phyloP scores from a whole-genome alignment of 2,329 filamentous ascomycete genomes.

The Penicillium sp. region DNA sequence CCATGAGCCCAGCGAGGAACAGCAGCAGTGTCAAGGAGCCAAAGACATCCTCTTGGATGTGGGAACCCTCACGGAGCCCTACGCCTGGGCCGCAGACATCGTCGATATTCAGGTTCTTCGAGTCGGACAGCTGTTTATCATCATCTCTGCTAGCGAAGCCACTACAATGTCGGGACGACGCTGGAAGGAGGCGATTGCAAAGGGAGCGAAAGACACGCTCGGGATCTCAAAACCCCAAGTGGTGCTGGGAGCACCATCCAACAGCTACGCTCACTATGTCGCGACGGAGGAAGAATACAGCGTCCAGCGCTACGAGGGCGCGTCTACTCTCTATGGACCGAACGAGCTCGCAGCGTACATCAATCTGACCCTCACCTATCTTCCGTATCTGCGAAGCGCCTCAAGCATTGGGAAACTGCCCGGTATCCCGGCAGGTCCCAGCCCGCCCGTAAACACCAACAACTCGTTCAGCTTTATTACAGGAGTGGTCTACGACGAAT shows the following conservation, averaged over 20 bases:
- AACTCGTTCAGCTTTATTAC: conserved; percentile 75
- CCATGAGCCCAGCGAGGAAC: conserved; percentile 64
- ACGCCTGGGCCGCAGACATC: conserved; percentile 85
- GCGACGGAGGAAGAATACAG: conserved; percentile 74
- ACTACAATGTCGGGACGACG: conserved; percentile 88
- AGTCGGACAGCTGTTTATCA: conserved; percentile 76
- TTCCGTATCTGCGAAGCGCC: conserved; percentile 60
- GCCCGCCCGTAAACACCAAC: conserved; percentile 72
- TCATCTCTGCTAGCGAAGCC: conserved; percentile 80
- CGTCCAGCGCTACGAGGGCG: conserved; percentile 91
- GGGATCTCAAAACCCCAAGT: conserved; percentile 60
- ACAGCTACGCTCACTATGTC: conserved; percentile 83
- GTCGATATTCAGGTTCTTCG: conserved; percentile 83
- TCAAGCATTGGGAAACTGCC: conserved; percentile 35
- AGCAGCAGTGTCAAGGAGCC: conserved; percentile 69
- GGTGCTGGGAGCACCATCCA: conserved; percentile 81
- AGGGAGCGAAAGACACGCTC: conserved; percentile 50
- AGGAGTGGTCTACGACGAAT: conserved; percentile 68
- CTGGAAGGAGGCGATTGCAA: conserved; percentile 68
- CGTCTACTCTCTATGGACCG: conserved; percentile 79
- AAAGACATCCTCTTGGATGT: conserved; percentile 88
- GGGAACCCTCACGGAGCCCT: conserved; percentile 71
- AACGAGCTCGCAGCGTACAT: conserved; percentile 82
- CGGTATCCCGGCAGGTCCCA: conserved; percentile 51
- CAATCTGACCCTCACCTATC: conserved; percentile 71